Conservation (phyloP, 306 rosid genomes). For the Benincasa hispida region DNA sequence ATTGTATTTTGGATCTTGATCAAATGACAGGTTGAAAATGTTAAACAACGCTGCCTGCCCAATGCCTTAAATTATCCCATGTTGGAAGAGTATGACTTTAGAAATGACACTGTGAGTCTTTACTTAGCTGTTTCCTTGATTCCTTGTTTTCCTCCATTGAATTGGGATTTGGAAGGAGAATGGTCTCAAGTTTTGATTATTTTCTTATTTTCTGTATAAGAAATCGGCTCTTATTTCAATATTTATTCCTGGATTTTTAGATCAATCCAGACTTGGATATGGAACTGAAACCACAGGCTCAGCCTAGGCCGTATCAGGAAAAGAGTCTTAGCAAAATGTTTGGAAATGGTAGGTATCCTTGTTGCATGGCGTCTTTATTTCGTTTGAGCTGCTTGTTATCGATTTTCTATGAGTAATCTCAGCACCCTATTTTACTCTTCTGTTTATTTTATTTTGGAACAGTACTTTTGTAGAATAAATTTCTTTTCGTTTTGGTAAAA, state of each 20-base stretch:
- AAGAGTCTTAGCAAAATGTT: slow-evolving; percentile 98
- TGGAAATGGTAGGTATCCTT: slow-evolving; percentile 66
- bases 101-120: slow-evolving; percentile 83
- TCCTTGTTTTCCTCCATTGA: background rate
- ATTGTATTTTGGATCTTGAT: background rate
- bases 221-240: slow-evolving; percentile 1
- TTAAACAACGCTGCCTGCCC: slow-evolving; percentile 91
- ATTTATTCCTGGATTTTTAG: slow-evolving; percentile 25
- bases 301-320: slow-evolving; percentile 97
- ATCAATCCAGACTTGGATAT: slow-evolving; percentile 91
- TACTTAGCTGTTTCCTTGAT: background rate
- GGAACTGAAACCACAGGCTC: slow-evolving; percentile 96
- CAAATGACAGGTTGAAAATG: slow-evolving; percentile 76
- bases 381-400: background rate
- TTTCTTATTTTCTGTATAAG: background rate
- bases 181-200: background rate
- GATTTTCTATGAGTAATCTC: background rate
- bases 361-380: background rate
- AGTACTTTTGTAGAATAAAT: background rate
- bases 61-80: slow-evolving; percentile 89
- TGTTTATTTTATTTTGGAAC: background rate
- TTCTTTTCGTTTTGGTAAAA: background rate
- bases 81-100: slow-evolving; percentile 98
- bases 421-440: background rate
- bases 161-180: slow-evolving; percentile 5